Evolutionary conservation across 768 basidiomycete species (phyloP), one percentile per base, ranked within the genome.

Genomic region (Mycena rosella): DNA sequence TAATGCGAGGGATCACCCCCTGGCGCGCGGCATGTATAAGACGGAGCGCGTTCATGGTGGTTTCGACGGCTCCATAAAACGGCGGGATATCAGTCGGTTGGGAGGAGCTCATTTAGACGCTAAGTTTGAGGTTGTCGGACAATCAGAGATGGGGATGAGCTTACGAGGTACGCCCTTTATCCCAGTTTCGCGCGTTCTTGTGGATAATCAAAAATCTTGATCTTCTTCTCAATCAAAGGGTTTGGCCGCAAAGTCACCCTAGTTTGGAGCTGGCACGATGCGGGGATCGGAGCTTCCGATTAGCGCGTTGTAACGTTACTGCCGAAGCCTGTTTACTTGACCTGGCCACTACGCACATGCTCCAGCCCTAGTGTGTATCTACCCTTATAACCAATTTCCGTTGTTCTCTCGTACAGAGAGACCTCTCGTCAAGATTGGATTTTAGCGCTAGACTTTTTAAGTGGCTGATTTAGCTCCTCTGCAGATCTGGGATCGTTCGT

Each of bases 11-110:
- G 55, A 95, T 91, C 72, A 91, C 83, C 27, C 94, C 93, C 69
- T 91, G 87, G 52, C 91, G 85, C 60, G 92, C 92, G 18, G 93
- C 93, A 77, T 94, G 91, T 73, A 95, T 93, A 72, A 96, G 85
- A 29, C 94, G 86, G 38, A 96, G 86, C 20, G 93, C 92, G 75
- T 96, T 89, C 74, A 88, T 87, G 18, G 93, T 94, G 48, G 91
- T 91, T 74, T 94, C 92, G 57, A 95, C 90, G 79, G 89, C 93
- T 45, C 94, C 93, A 65, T 85, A 84, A 83, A 93, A 93, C 52
- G 91, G 90, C 60, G 87, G 85, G 76, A 86, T 81, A 73, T 88
- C 86, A 58, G 85, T 83, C 47, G 78, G 74, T 65, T 73, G 74
- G 57, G 78, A 73, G 78, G 83, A 86, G 76, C 83, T 84, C 72